A percentile compares a stretch with the other conserved stretches of the same genome.
phyloP scores from a whole-genome alignment of 106 monocot species.

The Ottelia alismoides region DNA sequence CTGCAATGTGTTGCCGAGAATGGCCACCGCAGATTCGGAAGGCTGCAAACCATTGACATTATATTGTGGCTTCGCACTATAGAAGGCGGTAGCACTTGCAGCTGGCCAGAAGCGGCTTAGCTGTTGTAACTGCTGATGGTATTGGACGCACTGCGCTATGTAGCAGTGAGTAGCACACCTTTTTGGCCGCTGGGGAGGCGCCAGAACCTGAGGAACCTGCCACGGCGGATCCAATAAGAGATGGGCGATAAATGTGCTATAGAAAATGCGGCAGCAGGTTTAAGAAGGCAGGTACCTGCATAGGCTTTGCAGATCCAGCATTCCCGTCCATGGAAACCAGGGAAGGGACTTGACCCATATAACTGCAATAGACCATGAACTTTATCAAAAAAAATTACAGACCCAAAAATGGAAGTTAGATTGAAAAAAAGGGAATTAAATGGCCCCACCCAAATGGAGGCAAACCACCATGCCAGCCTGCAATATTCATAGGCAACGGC shows the following conservation, averaged over 20 bases:
- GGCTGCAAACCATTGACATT: conserved; percentile 56
- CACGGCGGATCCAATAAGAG: too few relatives aligned
- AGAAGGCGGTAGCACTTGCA: conserved; percentile 21
- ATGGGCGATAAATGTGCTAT: too few relatives aligned
- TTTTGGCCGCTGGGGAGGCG: conserved; percentile 33
- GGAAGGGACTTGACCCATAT: conserved; percentile 64
- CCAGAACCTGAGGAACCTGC: conserved; percentile 24
- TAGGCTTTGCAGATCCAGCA: conserved; percentile 23
- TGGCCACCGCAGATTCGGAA: conserved; percentile 19
- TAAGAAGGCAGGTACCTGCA: conserved; percentile 22
- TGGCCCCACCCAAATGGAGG: conserved; percentile 71
- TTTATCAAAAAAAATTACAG: too few relatives aligned
- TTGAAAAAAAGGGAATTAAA: neutral
- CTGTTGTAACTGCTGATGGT: conserved; percentile 55
- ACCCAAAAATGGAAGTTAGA: too few relatives aligned
- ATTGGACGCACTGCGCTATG: conserved; percentile 71
- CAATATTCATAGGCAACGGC: conserved; percentile 37
- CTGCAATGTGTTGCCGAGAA: conserved; percentile 33
- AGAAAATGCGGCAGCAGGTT: too few relatives aligned
- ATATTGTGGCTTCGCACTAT: conserved; percentile 38
- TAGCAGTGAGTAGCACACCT: conserved; percentile 75
- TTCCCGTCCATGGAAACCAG: conserved; percentile 34
- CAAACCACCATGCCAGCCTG: conserved; percentile 61
- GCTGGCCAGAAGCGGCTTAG: conserved; percentile 58
- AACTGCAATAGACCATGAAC: too few relatives aligned